phyloP scores from a whole-genome alignment of 805 yeast genomes.

The Saccharomycopsis sp. region DNA sequence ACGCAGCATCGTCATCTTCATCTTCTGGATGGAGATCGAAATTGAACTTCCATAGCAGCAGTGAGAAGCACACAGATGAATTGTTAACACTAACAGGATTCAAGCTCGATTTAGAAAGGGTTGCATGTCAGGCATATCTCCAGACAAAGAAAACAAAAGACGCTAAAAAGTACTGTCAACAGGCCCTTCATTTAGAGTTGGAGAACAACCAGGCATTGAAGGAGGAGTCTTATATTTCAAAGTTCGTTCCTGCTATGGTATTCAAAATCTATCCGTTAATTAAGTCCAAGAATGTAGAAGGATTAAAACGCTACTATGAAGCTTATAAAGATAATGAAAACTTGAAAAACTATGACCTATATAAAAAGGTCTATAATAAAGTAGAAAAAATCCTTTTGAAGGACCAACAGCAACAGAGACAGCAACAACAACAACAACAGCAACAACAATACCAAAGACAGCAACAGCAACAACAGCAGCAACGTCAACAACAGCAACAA shows the following conservation, averaged over 20 bases:
- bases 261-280: constrained; percentile 9
- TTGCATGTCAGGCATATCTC: constrained; percentile 15
- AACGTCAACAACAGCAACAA: constrained; percentile 34
- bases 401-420: constrained; percentile 36
- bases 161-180: constrained; percentile 13
- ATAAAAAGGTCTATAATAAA: constrained; percentile 23
- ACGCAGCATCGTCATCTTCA: neutral
- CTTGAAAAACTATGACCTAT: constrained; percentile 19
- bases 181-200: constrained; percentile 6
- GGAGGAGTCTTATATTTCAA: constrained; percentile 1
- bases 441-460: constrained; percentile 38
- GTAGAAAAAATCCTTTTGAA: constrained; percentile 32
- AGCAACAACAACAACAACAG: constrained; percentile 42
- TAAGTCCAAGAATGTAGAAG: constrained; percentile 12
- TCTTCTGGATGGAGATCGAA: constrained; percentile 9
- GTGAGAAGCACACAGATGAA: neutral
- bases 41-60: neutral
- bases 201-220: neutral
- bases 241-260: constrained; percentile 14
- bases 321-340: constrained; percentile 12
- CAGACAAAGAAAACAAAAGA: constrained; percentile 4
- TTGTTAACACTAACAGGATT: constrained; percentile 9
- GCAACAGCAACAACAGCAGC: constrained; percentile 27
- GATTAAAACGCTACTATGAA: constrained; percentile 13
- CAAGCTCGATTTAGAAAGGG: constrained; percentile 10